Evolutionary conservation across 2,329 filamentous ascomycete species (phyloP).

Genomic region (Parasarocladium wereldwijsianum): DNA sequence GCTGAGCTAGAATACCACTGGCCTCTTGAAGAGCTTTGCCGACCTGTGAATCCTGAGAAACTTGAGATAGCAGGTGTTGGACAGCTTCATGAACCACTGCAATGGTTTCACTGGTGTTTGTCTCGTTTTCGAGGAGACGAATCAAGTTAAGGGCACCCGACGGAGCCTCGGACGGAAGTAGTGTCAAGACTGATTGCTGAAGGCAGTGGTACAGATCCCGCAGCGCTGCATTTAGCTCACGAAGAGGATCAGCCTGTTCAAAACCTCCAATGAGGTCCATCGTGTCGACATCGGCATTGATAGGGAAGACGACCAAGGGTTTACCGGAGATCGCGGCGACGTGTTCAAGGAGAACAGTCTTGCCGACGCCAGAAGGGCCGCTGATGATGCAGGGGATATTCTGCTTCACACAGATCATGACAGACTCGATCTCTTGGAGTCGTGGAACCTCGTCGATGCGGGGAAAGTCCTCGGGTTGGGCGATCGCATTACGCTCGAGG

Average conservation of each 20-base stretch:
- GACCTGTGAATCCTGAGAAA: conserved; percentile 30
- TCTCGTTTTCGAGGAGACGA: conserved; percentile 28
- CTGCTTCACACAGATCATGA: conserved; percentile 76
- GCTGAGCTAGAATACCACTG: conserved; percentile 32
- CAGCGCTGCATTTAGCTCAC: conserved; percentile 48
- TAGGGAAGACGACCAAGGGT: conserved; percentile 63
- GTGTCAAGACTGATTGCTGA: conserved; percentile 31
- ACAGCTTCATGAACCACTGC: conserved; percentile 22
- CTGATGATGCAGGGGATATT: conserved; percentile 82
- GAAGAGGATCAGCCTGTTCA: conserved; percentile 76
- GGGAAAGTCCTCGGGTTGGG: conserved; percentile 37
- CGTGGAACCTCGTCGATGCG: conserved; percentile 35
- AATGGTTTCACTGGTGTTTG: conserved; percentile 23
- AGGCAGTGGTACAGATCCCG: conserved; percentile 35
- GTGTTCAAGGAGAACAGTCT: conserved; percentile 66
- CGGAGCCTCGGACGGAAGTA: conserved; percentile 31
- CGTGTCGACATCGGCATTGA: conserved; percentile 91
- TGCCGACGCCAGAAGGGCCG: conserved; percentile 73
- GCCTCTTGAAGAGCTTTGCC: conserved; percentile 31
- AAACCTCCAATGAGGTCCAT: conserved; percentile 97
- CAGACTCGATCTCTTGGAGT: conserved; percentile 64
- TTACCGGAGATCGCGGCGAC: conserved; percentile 69
- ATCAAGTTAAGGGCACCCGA: conserved; percentile 33
- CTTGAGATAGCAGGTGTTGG: conserved; percentile 22
- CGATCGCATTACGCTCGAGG: conserved; percentile 42